These are phyloP conservation scores for Symbiodinium pilosum DNA, from an alignment of 73 alveolate species.

Conservation along the genomic window DNA sequence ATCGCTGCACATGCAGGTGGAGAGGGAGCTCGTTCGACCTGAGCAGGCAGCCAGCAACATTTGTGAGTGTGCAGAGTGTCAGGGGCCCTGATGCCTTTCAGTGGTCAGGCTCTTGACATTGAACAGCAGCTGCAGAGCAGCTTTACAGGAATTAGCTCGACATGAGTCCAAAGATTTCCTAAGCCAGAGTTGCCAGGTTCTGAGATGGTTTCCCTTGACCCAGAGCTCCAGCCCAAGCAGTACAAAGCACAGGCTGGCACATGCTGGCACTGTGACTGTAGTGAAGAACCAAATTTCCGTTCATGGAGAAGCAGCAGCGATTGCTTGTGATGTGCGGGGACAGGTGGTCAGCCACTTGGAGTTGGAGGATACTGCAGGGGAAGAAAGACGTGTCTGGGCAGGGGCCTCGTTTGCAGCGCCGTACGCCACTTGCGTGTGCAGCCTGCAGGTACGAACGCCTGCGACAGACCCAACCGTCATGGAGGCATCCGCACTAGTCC, in stretches of 20 bases:
- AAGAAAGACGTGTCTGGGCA: conserved; percentile 58
- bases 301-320: no score
- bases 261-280: background rate
- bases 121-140: conserved; percentile 56
- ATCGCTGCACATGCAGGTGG: conserved; percentile 13
- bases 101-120: conserved; percentile 38
- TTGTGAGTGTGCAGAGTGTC: background rate
- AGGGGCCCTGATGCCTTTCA: background rate
- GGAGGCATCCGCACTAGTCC: background rate
- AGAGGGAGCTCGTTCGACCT: conserved; percentile 70
- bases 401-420: background rate
- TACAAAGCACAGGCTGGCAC: conserved; percentile 22
- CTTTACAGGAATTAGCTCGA: no score
- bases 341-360: conserved; percentile 66
- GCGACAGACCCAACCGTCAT: background rate
- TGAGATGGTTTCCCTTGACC: conserved; percentile 48
- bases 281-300: background rate
- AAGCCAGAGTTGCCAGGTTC: background rate
- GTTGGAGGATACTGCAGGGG: background rate
- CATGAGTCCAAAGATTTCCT: background rate
- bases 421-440: background rate
- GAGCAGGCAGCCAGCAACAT: conserved; percentile 19
- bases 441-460: background rate
- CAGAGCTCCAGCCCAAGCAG: conserved; percentile 3
- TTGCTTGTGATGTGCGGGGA: background rate